These are phyloP conservation scores for Tetratostichococcus sp. DNA, from an alignment of 139 green algal species.

Conservation along the genomic window DNA sequence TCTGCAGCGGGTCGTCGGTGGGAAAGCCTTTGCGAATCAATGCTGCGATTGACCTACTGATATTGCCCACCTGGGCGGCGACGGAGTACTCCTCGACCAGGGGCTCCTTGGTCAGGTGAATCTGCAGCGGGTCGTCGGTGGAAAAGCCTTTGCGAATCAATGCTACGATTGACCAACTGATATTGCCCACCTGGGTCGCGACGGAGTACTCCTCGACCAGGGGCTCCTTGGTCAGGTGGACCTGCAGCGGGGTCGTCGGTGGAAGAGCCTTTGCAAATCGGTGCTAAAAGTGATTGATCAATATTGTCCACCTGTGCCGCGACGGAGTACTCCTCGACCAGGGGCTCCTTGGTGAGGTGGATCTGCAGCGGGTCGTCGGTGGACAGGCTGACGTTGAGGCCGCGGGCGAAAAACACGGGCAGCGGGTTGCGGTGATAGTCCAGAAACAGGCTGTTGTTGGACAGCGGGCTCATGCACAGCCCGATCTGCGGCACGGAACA, in stretches of 20 bases:
- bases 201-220: slow-evolving; percentile 99
- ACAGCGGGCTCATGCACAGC: slow-evolving; percentile 93
- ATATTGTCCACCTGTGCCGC: slow-evolving; percentile 68
- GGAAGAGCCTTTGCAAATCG: slow-evolving; percentile 38
- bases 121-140: slow-evolving; percentile 80
- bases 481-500: slow-evolving; percentile 68
- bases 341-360: slow-evolving; percentile 94
- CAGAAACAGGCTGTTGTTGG: slow-evolving; percentile 99
- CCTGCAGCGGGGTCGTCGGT: slow-evolving; percentile 82
- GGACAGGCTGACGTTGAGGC: slow-evolving; percentile 79
- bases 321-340: slow-evolving; percentile 99
- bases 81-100: slow-evolving; percentile 99
- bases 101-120: slow-evolving; percentile 95
- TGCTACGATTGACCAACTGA: no score
- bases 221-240: slow-evolving; percentile 95
- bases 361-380: slow-evolving; percentile 84
- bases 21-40: no score
- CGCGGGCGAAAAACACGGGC: slow-evolving; percentile 94
- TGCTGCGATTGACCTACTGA: no score
- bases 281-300: no score
- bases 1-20: slow-evolving; percentile 21
- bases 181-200: slow-evolving; percentile 68
- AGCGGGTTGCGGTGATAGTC: slow-evolving; percentile 99
- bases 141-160: slow-evolving; percentile 41
- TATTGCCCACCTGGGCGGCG: slow-evolving; percentile 68